These are phyloP conservation scores for Metschnikowia picachoensis DNA, from an alignment of 805 yeast species.

Conservation along the genomic window DNA sequence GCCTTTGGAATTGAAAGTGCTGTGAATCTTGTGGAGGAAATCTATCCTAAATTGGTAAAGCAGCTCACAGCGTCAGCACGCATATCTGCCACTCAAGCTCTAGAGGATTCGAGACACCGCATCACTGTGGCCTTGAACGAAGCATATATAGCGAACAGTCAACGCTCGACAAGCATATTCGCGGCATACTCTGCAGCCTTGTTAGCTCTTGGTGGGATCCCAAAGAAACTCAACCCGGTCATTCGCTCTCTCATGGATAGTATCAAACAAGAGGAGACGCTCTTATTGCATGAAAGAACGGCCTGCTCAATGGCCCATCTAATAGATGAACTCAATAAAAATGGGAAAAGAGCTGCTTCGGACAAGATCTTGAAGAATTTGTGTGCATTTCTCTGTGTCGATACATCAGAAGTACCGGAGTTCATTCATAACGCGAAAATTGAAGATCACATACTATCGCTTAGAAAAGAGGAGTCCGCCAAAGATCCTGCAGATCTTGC, in stretches of 20 bases:
- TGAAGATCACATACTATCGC: conserved; percentile 60
- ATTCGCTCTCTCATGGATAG: conserved; percentile 92
- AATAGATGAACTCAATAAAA: conserved; percentile 52
- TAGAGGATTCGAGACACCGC: conserved; percentile 76
- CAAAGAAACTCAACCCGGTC: conserved; percentile 81
- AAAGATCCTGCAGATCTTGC: conserved; percentile 59
- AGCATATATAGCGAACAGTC: conserved; percentile 49
- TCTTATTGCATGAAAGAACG: conserved; percentile 63
- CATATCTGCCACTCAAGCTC: conserved; percentile 62
- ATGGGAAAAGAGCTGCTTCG: conserved; percentile 67
- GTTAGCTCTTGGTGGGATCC: conserved; percentile 62
- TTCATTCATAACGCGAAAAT: conserved; percentile 60
- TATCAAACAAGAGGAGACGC: conserved; percentile 69
- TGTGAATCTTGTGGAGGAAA: conserved; percentile 58
- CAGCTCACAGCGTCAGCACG: conserved; percentile 65
- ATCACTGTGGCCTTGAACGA: conserved; percentile 64
- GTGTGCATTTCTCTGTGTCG: conserved; percentile 92
- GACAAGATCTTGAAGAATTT: conserved; percentile 87
- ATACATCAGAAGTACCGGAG: conserved; percentile 93
- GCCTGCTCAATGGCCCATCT: conserved; percentile 66
- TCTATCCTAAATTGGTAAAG: conserved; percentile 61
- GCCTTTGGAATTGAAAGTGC: conserved; percentile 84
- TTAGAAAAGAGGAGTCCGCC: conserved; percentile 72
- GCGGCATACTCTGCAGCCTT: conserved; percentile 77
- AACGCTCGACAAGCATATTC: conserved; percentile 56